These are phyloP conservation scores for Claviceps fusiformis DNA, from an alignment of 2,329 filamentous ascomycete species.

Conservation along the genomic window DNA sequence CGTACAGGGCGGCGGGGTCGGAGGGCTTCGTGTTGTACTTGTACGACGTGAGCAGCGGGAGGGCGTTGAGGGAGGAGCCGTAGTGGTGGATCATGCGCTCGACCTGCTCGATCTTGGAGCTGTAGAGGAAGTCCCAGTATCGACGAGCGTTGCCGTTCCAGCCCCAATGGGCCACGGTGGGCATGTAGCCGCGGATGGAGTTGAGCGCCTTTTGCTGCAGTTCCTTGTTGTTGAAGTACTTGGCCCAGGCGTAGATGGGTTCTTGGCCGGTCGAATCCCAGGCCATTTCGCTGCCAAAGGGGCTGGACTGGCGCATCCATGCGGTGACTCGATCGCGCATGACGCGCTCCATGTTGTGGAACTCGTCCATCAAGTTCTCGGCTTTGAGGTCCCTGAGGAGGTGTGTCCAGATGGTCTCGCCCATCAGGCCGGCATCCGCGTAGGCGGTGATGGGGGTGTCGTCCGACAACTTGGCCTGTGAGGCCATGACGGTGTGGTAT, in stretches of 20 bases:
- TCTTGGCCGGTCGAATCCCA: slow-evolving; percentile 52
- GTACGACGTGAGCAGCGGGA: slow-evolving; percentile 39
- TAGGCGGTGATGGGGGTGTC: slow-evolving; percentile 28
- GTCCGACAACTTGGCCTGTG: not conserved
- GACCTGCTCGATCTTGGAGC: slow-evolving; percentile 26
- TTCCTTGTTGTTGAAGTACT: slow-evolving; percentile 13
- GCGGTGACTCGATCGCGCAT: slow-evolving; percentile 35
- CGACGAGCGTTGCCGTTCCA: slow-evolving; percentile 48
- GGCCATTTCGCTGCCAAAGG: slow-evolving; percentile 47
- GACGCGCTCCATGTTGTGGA: slow-evolving; percentile 23
- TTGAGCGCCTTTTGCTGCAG: slow-evolving; percentile 31
- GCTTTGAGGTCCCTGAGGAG: slow-evolving; percentile 35
- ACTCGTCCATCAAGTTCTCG: slow-evolving; percentile 29
- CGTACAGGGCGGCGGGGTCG: slow-evolving; percentile 29
- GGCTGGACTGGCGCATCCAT: slow-evolving; percentile 38
- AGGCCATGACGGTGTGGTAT: slow-evolving; percentile 26
- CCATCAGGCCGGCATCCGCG: slow-evolving; percentile 39
- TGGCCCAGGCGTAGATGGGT: slow-evolving; percentile 46
- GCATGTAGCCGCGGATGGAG: slow-evolving; percentile 42
- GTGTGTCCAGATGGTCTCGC: slow-evolving; percentile 42
- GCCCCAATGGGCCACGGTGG: slow-evolving; percentile 45
- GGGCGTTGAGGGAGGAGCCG: slow-evolving; percentile 42
- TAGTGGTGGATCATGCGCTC: slow-evolving; percentile 43
- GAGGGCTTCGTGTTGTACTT: slow-evolving; percentile 18
- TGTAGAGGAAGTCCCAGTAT: slow-evolving; percentile 40